These are phyloP conservation scores for Aschersonia sp. DNA, from an alignment of 2,329 filamentous ascomycete species.

Conservation along the genomic window DNA sequence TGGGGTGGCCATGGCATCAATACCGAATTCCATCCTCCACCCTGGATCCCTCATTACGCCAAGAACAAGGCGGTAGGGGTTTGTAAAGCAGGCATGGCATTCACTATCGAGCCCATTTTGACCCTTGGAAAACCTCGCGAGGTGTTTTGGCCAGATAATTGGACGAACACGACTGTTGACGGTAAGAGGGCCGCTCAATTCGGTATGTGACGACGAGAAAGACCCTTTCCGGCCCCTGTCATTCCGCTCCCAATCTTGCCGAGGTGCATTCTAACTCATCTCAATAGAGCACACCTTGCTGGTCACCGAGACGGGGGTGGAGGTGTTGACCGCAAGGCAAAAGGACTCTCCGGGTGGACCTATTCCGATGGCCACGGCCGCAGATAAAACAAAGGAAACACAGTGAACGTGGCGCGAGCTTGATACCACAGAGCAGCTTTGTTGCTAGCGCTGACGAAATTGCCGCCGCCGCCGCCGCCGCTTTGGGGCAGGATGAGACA, in stretches of 20 bases:
- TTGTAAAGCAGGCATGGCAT: conserved; percentile 94
- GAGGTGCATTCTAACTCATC: not conserved
- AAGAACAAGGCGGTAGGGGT: conserved; percentile 96
- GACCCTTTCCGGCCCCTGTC: not conserved
- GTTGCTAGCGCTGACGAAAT: no score
- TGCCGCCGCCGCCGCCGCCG: no score
- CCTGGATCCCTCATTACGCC: conserved; percentile 91
- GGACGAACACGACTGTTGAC: conserved; percentile 90
- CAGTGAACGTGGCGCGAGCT: not conserved
- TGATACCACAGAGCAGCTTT: no score
- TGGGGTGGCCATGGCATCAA: conserved; percentile 97
- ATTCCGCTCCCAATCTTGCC: no score
- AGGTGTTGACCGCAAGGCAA: conserved; percentile 63
- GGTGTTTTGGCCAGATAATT: conserved; percentile 96
- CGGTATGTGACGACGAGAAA: conserved; percentile 35
- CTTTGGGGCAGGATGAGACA: no score
- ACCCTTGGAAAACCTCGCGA: conserved; percentile 81
- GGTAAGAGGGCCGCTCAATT: conserved; percentile 89
- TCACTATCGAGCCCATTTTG: conserved; percentile 99
- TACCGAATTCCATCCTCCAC: conserved; percentile 81
- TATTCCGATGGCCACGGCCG: conserved; percentile 30
- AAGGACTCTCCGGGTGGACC: conserved; percentile 64
- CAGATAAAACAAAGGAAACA: not conserved
- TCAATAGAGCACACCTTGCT: conserved; percentile 61
- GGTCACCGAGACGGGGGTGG: conserved; percentile 70